Percentiles rank a stretch among this genome's conserved stretches.
Evolutionary conservation across 768 basidiomycete genomes (phyloP).

Genomic region (Sporobolomyces roseus): DNA sequence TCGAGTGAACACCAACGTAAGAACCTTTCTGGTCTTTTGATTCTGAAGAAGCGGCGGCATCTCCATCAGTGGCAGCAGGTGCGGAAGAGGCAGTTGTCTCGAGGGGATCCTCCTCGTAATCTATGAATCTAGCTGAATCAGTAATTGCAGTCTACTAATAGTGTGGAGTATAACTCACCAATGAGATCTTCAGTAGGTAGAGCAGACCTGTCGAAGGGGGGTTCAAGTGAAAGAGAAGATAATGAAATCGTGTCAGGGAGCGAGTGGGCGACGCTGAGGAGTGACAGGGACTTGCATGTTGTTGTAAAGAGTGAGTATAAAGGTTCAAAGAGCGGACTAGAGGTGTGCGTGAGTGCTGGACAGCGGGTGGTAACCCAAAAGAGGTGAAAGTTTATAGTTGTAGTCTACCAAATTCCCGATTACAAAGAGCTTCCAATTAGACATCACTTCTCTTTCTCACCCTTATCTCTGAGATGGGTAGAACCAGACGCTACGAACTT

Average conservation of each 20-base stretch:
- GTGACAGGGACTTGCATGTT: background rate
- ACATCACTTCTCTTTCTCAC: too few species aligned
- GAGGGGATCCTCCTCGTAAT: slow-evolving; percentile 41
- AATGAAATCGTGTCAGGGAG: too few species aligned
- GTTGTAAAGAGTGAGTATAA: background rate
- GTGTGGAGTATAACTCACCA: background rate
- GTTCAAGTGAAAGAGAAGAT: background rate
- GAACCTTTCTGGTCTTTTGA: slow-evolving; percentile 60
- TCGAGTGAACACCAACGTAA: slow-evolving; percentile 93
- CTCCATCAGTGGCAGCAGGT: slow-evolving; percentile 15
- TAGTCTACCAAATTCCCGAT: too few species aligned
- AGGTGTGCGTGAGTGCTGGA: too few species aligned
- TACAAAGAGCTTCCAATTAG: too few species aligned
- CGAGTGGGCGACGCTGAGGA: too few species aligned
- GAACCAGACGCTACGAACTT: background rate
- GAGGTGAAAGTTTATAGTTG: too few species aligned
- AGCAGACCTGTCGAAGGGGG: slow-evolving; percentile 15
- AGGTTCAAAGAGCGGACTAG: too few species aligned
- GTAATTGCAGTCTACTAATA: background rate
- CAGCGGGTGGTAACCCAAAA: too few species aligned
- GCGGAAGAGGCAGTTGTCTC: slow-evolving; percentile 11
- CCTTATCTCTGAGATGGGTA: too few species aligned
- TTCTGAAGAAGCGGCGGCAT: slow-evolving; percentile 25
- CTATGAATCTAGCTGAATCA: background rate
- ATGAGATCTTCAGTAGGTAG: slow-evolving; percentile 34